A percentile compares a stretch with the other conserved stretches of the same genome.
Evolutionary conservation across 257 asterid species (phyloP).

Genomic region (Solanum sitiens): DNA sequence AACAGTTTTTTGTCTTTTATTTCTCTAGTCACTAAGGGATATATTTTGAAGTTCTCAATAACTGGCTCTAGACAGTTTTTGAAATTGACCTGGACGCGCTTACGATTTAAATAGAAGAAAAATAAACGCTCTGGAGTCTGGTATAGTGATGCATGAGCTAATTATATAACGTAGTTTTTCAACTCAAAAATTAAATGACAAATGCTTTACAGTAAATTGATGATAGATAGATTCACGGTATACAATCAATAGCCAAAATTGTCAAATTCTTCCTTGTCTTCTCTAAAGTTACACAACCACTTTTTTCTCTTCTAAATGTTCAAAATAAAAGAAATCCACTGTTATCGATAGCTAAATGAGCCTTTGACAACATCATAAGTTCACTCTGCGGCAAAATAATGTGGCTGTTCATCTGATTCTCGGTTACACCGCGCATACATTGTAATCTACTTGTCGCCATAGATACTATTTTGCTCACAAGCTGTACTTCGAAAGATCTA

Average conservation of each 20-base stretch:
- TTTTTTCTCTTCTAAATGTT: neutral
- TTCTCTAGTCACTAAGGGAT: neutral
- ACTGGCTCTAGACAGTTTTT: neutral
- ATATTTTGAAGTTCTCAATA: neutral
- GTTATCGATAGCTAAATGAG: neutral
- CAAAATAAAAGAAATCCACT: neutral
- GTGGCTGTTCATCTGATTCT: neutral
- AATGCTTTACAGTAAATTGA: neutral
- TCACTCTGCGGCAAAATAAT: neutral
- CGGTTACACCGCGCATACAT: neutral
- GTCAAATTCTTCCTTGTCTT: neutral
- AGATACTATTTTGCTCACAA: neutral
- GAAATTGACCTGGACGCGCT: neutral
- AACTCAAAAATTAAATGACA: neutral
- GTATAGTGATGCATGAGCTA: neutral
- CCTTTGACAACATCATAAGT: neutral
- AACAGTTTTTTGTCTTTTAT: neutral
- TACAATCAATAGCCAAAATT: neutral
- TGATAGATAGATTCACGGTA: neutral
- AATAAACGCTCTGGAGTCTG: neutral
- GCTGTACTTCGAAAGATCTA: neutral
- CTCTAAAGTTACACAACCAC: neutral
- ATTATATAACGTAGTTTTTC: neutral
- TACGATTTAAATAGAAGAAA: neutral
- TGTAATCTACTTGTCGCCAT: neutral